Conservation (phyloP, 305 asterid species). For the Solanum hybrid region DNA sequence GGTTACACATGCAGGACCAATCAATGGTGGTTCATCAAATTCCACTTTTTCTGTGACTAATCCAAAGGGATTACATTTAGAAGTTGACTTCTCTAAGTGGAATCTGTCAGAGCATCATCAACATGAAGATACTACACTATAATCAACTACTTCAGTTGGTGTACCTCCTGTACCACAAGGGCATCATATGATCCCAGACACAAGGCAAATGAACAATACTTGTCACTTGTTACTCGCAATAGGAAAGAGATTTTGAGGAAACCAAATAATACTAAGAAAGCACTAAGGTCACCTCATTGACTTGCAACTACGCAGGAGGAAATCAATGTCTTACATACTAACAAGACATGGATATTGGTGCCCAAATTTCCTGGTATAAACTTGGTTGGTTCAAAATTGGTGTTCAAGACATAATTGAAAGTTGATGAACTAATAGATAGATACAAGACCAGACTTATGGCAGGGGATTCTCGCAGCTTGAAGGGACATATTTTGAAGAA, state of each 20-base stretch:
- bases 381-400: neutral
- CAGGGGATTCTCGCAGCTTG: neutral
- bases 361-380: neutral
- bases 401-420: neutral
- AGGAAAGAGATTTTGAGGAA: neutral
- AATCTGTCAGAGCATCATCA: neutral
- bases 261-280: neutral
- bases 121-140: neutral
- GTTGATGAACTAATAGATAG: neutral
- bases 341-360: neutral
- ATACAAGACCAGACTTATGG: no score
- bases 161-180: neutral
- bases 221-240: neutral
- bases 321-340: neutral
- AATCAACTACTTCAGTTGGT: neutral
- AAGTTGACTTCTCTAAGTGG: neutral
- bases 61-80: neutral
- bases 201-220: neutral
- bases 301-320: neutral
- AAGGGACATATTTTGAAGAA: neutral
- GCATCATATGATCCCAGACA: neutral
- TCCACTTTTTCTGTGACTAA: neutral
- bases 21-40: neutral
- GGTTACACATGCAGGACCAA: neutral
- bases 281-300: neutral